These are phyloP conservation scores for Diutina pseudorugosa DNA, from an alignment of 1,139 yeast species.

Conservation along the genomic window DNA sequence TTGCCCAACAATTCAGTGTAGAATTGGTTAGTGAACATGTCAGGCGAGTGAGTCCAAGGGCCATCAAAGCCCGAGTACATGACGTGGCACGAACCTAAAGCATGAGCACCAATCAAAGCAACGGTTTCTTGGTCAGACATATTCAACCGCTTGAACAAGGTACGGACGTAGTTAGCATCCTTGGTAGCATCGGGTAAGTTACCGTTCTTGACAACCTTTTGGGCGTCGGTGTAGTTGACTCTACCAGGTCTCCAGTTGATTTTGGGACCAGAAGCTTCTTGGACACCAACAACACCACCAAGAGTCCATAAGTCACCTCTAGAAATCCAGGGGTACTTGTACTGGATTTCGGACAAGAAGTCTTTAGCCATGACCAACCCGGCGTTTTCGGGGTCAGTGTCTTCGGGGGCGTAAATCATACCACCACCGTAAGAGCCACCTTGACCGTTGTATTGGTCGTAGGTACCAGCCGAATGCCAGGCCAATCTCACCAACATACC, in stretches of 20 bases:
- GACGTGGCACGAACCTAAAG: constrained; percentile 68
- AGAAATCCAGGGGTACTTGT: constrained; percentile 63
- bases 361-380: constrained; percentile 60
- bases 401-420: constrained; percentile 59
- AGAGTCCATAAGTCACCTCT: constrained; percentile 85
- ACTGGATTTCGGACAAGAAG: constrained; percentile 49
- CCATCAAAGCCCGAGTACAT: constrained; percentile 70
- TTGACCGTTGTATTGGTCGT: constrained; percentile 36
- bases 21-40: constrained; percentile 74
- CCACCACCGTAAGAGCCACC: constrained; percentile 88
- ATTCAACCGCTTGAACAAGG: constrained; percentile 54
- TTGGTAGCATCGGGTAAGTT: constrained; percentile 72
- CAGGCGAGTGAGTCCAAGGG: constrained; percentile 91
- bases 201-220: constrained; percentile 49
- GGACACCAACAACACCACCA: constrained; percentile 77
- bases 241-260: constrained; percentile 85
- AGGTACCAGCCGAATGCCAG: constrained; percentile 72
- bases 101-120: constrained; percentile 82
- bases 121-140: constrained; percentile 77
- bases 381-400: constrained; percentile 58
- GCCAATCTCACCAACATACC: constrained; percentile 60
- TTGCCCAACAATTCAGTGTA: constrained; percentile 59
- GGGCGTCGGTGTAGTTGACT: constrained; percentile 26
- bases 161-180: constrained; percentile 52
- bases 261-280: constrained; percentile 81